Evolutionary conservation across 192 early-diverging fungal genomes (phyloP).

Genomic region (Backusella macrospora): DNA sequence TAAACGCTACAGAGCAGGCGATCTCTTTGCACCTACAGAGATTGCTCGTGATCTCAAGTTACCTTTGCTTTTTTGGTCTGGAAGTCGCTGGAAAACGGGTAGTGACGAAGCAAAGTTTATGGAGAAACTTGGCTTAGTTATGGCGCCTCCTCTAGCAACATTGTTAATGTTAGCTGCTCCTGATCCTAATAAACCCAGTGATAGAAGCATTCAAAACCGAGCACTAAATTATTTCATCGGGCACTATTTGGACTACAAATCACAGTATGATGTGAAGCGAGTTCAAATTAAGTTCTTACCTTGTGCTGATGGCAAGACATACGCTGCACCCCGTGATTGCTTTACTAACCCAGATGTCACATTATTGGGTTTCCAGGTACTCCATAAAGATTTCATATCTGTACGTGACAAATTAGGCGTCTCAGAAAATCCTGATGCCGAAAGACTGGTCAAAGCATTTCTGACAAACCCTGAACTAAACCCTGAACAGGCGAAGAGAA

Average conservation of each 20-base stretch:
- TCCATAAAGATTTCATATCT: slow-evolving; percentile 53
- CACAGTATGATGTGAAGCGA: slow-evolving; percentile 49
- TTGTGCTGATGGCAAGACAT: slow-evolving; percentile 35
- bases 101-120: slow-evolving; percentile 51
- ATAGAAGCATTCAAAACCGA: slow-evolving; percentile 42
- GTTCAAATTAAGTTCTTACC: slow-evolving; percentile 68
- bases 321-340: slow-evolving; percentile 64
- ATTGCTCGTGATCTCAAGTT: slow-evolving; percentile 59
- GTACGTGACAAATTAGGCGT: slow-evolving; percentile 70
- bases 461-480: slow-evolving; percentile 30
- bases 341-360: slow-evolving; percentile 61
- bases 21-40: slow-evolving; percentile 72
- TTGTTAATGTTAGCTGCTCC: slow-evolving; percentile 47
- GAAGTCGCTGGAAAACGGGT: slow-evolving; percentile 45
- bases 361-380: slow-evolving; percentile 68
- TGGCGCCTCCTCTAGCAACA: slow-evolving; percentile 40
- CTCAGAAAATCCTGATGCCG: slow-evolving; percentile 55
- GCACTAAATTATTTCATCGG: slow-evolving; percentile 75
- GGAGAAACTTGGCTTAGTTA: slow-evolving; percentile 51
- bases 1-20: slow-evolving; percentile 56
- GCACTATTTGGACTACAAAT: slow-evolving; percentile 59
- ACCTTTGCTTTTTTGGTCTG: slow-evolving; percentile 70
- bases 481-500: slow-evolving; percentile 28
- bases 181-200: slow-evolving; percentile 2
- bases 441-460: slow-evolving; percentile 44